phyloP scores from a whole-genome alignment of 768 basidiomycete genomes.

The Macrolepiota albuminosa region DNA sequence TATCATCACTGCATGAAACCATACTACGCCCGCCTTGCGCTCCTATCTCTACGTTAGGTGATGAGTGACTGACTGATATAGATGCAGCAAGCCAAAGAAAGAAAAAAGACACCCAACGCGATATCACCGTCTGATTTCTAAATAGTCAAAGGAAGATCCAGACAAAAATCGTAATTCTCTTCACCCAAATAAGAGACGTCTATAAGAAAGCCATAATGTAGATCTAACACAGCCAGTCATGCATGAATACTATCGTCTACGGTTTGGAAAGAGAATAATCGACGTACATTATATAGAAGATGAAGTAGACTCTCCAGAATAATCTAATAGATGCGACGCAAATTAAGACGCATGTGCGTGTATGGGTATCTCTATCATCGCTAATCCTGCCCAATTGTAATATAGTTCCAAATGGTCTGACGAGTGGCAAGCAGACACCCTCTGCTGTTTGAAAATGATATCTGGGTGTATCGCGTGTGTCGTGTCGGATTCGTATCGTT shows the following conservation, averaged over 20 bases:
- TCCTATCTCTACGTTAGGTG: neutral
- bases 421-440: neutral
- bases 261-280: neutral
- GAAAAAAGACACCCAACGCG: neutral
- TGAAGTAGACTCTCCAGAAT: neutral
- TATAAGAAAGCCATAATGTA: neutral
- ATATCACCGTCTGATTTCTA: neutral
- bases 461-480: neutral
- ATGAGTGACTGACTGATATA: neutral
- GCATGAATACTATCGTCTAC: neutral
- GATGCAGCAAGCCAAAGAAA: neutral
- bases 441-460: too few species aligned
- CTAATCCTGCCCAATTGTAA: neutral
- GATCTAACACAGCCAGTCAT: neutral
- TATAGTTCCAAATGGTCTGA: neutral
- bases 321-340: neutral
- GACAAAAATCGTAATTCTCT: neutral
- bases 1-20: too few species aligned
- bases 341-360: neutral
- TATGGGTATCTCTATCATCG: neutral
- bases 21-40: neutral
- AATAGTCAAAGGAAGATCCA: neutral
- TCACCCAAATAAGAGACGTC: neutral
- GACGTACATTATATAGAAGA: neutral
- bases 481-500: neutral